A percentile compares a stretch with the other conserved stretches of the same genome.
phyloP scores from a whole-genome alignment of 2,329 filamentous ascomycete species.

The Nigrograna mackinnonii region DNA sequence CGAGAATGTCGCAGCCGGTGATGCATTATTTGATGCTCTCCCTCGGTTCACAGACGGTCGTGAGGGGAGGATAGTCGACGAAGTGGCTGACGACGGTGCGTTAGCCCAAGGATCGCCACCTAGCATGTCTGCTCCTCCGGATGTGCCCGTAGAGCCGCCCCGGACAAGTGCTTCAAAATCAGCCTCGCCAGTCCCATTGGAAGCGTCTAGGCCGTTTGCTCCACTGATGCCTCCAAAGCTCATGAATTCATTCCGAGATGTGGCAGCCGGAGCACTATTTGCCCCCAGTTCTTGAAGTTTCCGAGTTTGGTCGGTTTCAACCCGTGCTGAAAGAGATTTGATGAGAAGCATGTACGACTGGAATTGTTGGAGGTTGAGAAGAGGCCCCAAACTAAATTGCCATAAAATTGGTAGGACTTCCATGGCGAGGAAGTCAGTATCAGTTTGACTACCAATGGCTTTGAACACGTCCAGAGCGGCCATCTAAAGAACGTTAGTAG shows the following conservation, averaged over 20 bases:
- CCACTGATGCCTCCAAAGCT: slow-evolving; percentile 61
- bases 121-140: slow-evolving; percentile 39
- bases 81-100: slow-evolving; percentile 32
- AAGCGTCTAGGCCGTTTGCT: slow-evolving; percentile 61
- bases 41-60: slow-evolving; percentile 27
- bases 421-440: slow-evolving; percentile 88
- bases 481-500: slow-evolving; percentile 51
- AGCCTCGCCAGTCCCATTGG: slow-evolving; percentile 62
- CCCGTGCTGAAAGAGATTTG: slow-evolving; percentile 74
- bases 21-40: slow-evolving; percentile 26
- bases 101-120: slow-evolving; percentile 50
- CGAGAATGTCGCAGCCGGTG: slow-evolving; percentile 46
- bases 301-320: slow-evolving; percentile 86
- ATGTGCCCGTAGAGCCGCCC: slow-evolving; percentile 59
- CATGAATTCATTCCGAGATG: slow-evolving; percentile 68
- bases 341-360: slow-evolving; percentile 88
- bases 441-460: slow-evolving; percentile 79
- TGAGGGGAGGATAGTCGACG: slow-evolving; percentile 34
- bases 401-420: slow-evolving; percentile 89
- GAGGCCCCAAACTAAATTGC: slow-evolving; percentile 86
- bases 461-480: slow-evolving; percentile 83
- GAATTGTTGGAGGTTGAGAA: slow-evolving; percentile 85
- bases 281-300: slow-evolving; percentile 85
- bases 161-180: slow-evolving; percentile 92
- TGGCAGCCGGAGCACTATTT: slow-evolving; percentile 55